Base-by-base conservation (phyloP, 208 protist species). In the Trypanosoma theileri region DNA sequence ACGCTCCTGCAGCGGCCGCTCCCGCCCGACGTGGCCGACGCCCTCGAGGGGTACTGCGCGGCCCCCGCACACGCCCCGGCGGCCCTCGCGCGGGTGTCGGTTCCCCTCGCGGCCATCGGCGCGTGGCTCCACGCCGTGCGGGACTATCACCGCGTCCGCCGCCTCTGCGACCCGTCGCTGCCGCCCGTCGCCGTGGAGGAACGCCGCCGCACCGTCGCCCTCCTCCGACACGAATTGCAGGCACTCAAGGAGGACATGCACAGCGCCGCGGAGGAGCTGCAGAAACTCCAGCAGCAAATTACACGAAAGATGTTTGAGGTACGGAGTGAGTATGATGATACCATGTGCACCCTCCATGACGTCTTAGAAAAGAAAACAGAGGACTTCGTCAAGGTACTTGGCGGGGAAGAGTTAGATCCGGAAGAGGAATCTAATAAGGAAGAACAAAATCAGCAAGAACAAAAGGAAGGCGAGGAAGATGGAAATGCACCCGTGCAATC, bases 271-370 rank as follows among this genome's bases (percentile, higher is more conserved):
- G 74, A 86, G 42, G 66, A 78, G 59, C 54, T 87, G 54, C 48
- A 40, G 8, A 66, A 45, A 13, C 53, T 89, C 12, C 66, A 88
- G 52, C n/a, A 56, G 11, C 57, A 83, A 41, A 72, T 82, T 54
- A 17, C 65, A 1, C 61, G 17, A 11, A 80, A 82, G 55, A 41
- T 88, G 14, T 40, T 69, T 12, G 80, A 86, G 48, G 75, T 94
- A 28, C 84, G 77, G 12, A 63, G 69, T 24, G 82, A 83, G 72
- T 94, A 94, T 63, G 88, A 94, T 66, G 75, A 71, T 50, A 89
- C 88, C 11, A 94, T 94, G 88, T 71, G 89, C 59, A 75, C 88
- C 13, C 69, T 94, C 24, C 71, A 94, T 46, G 82, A 88, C 35
- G 67, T 79, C 56, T 69, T 94, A 12, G 88, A 91, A 65, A 72